Base-by-base conservation (phyloP, 2,329 filamentous ascomycete genomes). In the Grosmannia clavigera region DNA sequence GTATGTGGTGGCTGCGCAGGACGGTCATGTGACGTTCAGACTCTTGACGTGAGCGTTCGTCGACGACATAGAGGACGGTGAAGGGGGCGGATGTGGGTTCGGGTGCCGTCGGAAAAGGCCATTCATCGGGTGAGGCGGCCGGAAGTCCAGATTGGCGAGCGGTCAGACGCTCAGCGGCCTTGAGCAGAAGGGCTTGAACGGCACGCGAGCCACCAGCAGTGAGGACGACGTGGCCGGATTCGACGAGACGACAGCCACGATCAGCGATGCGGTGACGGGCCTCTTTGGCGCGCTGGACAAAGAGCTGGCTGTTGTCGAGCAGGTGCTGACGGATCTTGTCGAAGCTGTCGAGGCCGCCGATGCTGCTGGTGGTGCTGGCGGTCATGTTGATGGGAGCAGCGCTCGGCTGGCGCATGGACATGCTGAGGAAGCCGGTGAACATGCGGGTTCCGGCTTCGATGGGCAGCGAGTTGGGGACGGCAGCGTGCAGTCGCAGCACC, bases 371-470 rank as follows among this genome's bases (percentile, higher is more conserved):
- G 29, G 56, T 52, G 65, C 61, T 65, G 64, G 58, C 66, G 57
- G 64, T 5, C 2, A 12, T 12, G 57, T 25, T 40, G 40, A 33
- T 16, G 14, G 60, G 9, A 65, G 79, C 78, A 74, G 80, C 16
- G 11, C 58, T 9, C 65, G 79, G 78, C 75, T 81, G 77, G 74
- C 81, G 81, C 70, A 86, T 78, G 64, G 80, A 90, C 60, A 85
- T 84, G 68, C 96, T 87, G 66, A 99, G 83, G 74, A 95, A 97
- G 70, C 92, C 87, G 71, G 94, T 88, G 78, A 99, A 97, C 61
- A 97, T 84, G 72, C 96, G 92, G 62, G 92, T 96, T 68, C 94
- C 94, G 60, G 95, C 94, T 56, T 89, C 91, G 19, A 97, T 83
- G 5, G 92, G 92, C 60, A 97, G 89, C 16, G 92, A 89, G 74